These are phyloP conservation scores for Lactarius pseudohatsudake DNA, from an alignment of 768 basidiomycete species.

Conservation along the genomic window DNA sequence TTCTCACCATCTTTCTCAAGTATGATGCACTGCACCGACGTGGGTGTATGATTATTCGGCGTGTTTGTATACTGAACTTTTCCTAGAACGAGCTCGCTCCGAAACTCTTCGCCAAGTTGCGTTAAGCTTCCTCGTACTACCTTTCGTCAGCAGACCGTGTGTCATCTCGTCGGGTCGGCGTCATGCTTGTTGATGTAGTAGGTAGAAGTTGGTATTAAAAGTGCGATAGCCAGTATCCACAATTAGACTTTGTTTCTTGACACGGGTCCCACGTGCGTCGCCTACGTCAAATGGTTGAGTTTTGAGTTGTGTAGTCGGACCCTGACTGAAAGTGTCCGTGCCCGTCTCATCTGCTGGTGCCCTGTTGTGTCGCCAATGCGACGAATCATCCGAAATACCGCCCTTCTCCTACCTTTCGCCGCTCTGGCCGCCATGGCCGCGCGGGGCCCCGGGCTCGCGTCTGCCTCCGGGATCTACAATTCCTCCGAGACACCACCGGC, in stretches of 20 bases:
- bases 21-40: slow-evolving; percentile 93
- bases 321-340: not conserved
- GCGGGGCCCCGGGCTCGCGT: not conserved
- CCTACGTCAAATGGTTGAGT: not conserved
- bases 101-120: slow-evolving; percentile 79
- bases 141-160: not conserved
- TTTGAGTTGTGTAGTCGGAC: not conserved
- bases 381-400: not conserved
- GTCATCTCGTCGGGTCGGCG: not conserved
- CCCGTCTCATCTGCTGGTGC: too few species aligned
- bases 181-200: slow-evolving; percentile 4
- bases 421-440: not conserved
- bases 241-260: slow-evolving; percentile 13
- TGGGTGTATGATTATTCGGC: slow-evolving; percentile 40
- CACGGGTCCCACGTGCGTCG: slow-evolving; percentile 1
- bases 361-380: not conserved
- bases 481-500: slow-evolving; percentile 43
- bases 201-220: slow-evolving; percentile 10
- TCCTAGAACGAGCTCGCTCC: slow-evolving; percentile 60
- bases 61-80: slow-evolving; percentile 15
- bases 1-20: slow-evolving; percentile 38
- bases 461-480: slow-evolving; percentile 44
- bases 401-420: not conserved
- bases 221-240: not conserved
- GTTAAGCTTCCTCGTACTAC: slow-evolving; percentile 35